These are phyloP conservation scores for Trametes versicolor DNA, from an alignment of 1,284 basidiomycete genomes.

Conservation along the genomic window DNA sequence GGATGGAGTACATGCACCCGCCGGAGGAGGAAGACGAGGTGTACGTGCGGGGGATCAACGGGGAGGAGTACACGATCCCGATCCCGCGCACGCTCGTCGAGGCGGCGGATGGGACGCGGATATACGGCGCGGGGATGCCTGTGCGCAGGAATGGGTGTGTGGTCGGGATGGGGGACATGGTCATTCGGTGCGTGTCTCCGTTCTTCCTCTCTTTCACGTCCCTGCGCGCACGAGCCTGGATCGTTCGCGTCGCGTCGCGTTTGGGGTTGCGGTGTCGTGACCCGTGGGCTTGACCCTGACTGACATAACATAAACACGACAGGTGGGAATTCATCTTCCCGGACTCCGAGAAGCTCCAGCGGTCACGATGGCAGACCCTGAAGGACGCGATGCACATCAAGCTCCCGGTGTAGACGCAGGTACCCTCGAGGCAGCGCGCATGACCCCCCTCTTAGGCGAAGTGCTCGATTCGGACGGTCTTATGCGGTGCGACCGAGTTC, in stretches of 20 bases:
- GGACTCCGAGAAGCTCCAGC: conserved; percentile 39
- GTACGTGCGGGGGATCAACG: conserved; percentile 76
- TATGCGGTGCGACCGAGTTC: neutral
- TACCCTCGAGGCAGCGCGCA: conserved; percentile 1
- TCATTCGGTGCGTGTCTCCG: conserved; percentile 68
- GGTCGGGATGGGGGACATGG: conserved; percentile 79
- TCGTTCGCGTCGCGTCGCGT: neutral
- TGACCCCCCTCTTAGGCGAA: neutral
- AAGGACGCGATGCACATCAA: conserved; percentile 44
- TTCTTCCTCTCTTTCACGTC: neutral
- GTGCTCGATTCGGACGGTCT: neutral
- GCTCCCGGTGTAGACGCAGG: conserved; percentile 26
- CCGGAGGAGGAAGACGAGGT: conserved; percentile 54
- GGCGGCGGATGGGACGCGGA: conserved; percentile 69
- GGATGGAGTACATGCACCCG: conserved; percentile 16
- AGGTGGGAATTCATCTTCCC: conserved; percentile 48
- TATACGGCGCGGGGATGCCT: conserved; percentile 88
- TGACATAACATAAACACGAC: conserved; percentile 4
- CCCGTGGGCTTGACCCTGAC: conserved; percentile 15
- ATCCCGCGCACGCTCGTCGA: conserved; percentile 75
- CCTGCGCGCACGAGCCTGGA: neutral
- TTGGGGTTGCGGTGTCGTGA: neutral
- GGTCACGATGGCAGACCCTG: conserved; percentile 43
- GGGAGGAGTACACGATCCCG: conserved; percentile 66
- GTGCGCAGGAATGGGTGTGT: conserved; percentile 66